A percentile compares a stretch with the other conserved stretches of the same genome.
phyloP scores from a whole-genome alignment of 306 rosid species.

The Cucurbita pepo region DNA sequence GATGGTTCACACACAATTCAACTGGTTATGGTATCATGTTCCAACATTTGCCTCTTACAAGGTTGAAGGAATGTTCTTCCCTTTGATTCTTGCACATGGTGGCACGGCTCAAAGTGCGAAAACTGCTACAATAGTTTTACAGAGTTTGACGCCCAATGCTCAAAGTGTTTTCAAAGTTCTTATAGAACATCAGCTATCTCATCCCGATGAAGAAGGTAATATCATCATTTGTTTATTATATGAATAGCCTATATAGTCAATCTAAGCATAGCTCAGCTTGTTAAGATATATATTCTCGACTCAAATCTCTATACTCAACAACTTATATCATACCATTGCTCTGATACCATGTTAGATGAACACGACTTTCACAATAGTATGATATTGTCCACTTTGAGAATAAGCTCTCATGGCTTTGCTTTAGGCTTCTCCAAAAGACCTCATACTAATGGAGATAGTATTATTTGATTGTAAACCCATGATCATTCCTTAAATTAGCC shows the following conservation, averaged over 20 bases:
- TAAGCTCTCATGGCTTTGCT: no score
- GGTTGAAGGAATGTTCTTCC: constrained; percentile 70
- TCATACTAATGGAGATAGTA: no score
- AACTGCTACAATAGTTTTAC: constrained; percentile 72
- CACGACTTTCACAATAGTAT: no score
- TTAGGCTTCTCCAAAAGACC: rapidly evolving
- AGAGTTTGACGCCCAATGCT: constrained; percentile 90
- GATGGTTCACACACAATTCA: constrained; percentile 81
- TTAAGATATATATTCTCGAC: no score
- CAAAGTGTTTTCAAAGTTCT: constrained; percentile 84
- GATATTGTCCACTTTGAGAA: no score
- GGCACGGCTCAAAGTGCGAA: constrained; percentile 58
- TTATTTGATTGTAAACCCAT: no score
- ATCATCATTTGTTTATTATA: not conserved
- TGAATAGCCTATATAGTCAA: no score
- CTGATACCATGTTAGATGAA: no score
- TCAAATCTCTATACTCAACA: no score
- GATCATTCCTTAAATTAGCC: no score
- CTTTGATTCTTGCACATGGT: constrained; percentile 65
- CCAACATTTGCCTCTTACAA: constrained; percentile 78
- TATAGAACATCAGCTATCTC: constrained; percentile 64
- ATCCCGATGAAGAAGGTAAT: constrained; percentile 72
- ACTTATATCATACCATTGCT: no score
- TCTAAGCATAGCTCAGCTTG: no score
- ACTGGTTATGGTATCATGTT: constrained; percentile 91